phyloP scores from a whole-genome alignment of 176 grass and related monocot species.

The Zizania latifolia region DNA sequence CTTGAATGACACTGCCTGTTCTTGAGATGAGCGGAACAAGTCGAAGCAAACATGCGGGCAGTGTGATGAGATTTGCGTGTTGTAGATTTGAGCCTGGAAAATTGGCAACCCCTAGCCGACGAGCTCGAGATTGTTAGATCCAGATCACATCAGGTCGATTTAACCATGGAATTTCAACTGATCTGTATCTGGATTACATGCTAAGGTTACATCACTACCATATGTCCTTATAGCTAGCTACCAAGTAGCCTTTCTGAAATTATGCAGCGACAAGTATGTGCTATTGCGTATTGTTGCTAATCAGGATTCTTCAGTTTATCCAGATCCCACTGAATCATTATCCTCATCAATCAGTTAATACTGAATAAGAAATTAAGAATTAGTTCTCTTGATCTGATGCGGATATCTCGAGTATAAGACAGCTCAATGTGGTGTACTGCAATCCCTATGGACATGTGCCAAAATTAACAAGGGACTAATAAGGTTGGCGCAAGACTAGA shows the following conservation, averaged over 20 bases:
- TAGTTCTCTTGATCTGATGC: background rate
- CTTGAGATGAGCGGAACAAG: background rate
- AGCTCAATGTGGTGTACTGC: background rate
- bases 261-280: background rate
- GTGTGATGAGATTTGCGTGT: background rate
- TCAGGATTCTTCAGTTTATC: background rate
- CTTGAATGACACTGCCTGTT: background rate
- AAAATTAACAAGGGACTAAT: background rate
- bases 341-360: no score
- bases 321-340: background rate
- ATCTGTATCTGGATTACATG: background rate
- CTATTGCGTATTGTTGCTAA: background rate
- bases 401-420: background rate
- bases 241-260: background rate
- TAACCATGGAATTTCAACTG: background rate
- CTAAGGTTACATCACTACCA: background rate
- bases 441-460: background rate
- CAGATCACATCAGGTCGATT: background rate
- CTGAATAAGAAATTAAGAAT: no score
- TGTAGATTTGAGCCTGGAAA: background rate
- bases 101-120: background rate
- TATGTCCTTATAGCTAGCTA: background rate
- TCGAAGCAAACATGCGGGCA: background rate
- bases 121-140: conserved; percentile 19
- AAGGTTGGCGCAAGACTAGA: background rate